Percentiles rank a stretch among this genome's conserved stretches.
Evolutionary conservation across 306 rosid species (phyloP).

Genomic region (Corylus americana): DNA sequence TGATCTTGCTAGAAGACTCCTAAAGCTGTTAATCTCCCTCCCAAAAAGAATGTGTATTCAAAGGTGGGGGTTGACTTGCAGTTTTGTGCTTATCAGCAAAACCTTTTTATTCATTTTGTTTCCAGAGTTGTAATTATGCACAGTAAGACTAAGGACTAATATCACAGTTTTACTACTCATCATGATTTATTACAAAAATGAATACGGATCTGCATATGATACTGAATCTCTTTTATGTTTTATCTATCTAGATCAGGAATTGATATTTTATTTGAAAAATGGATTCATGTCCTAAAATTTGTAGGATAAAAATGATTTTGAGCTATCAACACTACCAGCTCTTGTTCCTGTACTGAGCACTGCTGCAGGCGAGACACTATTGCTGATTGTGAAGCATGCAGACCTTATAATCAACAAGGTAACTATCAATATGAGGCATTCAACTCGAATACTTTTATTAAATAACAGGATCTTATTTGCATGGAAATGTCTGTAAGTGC

Average conservation of each 20-base stretch:
- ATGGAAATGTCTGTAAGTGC: background rate
- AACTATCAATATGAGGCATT: constrained; percentile 24
- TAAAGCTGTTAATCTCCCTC: too few species aligned
- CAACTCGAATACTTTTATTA: background rate
- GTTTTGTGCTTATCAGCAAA: background rate
- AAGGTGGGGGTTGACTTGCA: background rate
- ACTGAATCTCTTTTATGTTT: background rate
- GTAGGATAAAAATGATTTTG: constrained; percentile 93
- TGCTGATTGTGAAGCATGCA: constrained; percentile 88
- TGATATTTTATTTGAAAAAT: background rate
- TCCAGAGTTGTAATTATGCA: background rate
- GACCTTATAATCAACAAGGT: constrained; percentile 92
- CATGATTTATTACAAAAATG: background rate
- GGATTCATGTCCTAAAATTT: constrained; percentile 21
- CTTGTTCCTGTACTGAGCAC: constrained; percentile 89
- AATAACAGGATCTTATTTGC: background rate
- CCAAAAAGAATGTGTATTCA: too few species aligned
- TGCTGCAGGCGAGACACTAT: constrained; percentile 82
- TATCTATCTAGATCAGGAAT: background rate
- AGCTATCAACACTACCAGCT: constrained; percentile 89
- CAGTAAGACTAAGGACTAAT: background rate
- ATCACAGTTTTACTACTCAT: background rate
- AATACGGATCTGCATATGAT: background rate
- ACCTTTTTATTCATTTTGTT: background rate
- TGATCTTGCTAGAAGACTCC: too few species aligned